Conservation (phyloP, 2,329 filamentous ascomycete species). For the Leptosphaerulina australis region DNA sequence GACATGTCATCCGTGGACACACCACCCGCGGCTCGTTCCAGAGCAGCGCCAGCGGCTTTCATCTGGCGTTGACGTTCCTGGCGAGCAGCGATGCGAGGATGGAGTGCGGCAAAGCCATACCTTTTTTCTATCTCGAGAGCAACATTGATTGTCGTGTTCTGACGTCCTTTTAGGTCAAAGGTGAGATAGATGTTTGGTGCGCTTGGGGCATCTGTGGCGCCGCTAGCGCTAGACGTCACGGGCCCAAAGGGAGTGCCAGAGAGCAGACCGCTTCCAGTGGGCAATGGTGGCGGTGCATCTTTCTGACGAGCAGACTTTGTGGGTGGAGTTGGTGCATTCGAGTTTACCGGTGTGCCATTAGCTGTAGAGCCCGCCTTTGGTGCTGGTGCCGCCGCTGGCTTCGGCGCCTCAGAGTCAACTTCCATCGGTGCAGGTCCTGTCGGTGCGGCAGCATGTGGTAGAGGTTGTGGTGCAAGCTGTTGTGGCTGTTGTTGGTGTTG, state of each 20-base stretch:
- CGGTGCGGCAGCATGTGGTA: constrained; percentile 23
- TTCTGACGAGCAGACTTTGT: constrained; percentile 62
- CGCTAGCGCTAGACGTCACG: constrained; percentile 53
- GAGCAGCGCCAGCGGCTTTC: constrained; percentile 81
- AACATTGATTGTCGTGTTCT: constrained; percentile 93
- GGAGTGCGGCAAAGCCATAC: constrained; percentile 92
- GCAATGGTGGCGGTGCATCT: constrained; percentile 62
- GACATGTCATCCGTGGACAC: constrained; percentile 80
- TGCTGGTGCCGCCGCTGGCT: constrained; percentile 29
- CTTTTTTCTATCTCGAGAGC: constrained; percentile 90
- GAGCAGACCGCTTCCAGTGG: constrained; percentile 67
- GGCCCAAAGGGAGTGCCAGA: constrained; percentile 66
- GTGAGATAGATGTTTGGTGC: constrained; percentile 80
- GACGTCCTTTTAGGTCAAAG: constrained; percentile 78
- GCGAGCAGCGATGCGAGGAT: constrained; percentile 87
- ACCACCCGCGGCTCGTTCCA: constrained; percentile 77
- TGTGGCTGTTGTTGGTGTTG: constrained; percentile 24
- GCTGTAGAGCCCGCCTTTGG: constrained; percentile 43
- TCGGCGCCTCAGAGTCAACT: constrained; percentile 43
- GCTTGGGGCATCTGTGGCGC: constrained; percentile 47
- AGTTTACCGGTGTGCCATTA: constrained; percentile 51
- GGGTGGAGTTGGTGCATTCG: constrained; percentile 59
- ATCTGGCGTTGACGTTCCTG: constrained; percentile 86
- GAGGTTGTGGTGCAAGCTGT: constrained; percentile 19
- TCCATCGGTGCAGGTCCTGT: constrained; percentile 45